A percentile compares a stretch with the other conserved stretches of the same genome.
These are phyloP conservation scores for Phialemoniopsis sp. DNA, from an alignment of 2,329 filamentous ascomycete species.

Conservation along the genomic window DNA sequence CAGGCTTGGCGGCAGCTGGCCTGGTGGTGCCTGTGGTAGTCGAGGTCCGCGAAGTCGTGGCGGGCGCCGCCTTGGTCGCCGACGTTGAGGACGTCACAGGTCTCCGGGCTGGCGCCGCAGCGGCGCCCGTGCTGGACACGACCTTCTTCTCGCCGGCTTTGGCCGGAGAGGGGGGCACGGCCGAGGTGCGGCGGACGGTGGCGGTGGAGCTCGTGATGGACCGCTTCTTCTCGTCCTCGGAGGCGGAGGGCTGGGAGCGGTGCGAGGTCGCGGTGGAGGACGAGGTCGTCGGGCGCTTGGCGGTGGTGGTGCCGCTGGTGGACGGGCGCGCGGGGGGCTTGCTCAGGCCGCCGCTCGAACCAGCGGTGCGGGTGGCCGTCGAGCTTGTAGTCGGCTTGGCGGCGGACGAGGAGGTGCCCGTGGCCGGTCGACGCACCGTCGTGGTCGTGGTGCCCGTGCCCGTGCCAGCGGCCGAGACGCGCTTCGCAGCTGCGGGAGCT, in stretches of 20 bases:
- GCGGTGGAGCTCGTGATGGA: conserved; percentile 11
- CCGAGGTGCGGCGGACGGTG: conserved; percentile 25
- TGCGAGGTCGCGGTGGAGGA: conserved; percentile 19
- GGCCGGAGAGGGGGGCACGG: conserved; percentile 17
- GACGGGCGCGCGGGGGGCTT: conserved; percentile 23
- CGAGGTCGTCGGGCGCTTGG: conserved; percentile 23
- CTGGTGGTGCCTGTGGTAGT: conserved; percentile 23
- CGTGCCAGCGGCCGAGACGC: conserved; percentile 10
- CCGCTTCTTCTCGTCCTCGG: conserved; percentile 31
- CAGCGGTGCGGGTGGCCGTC: conserved; percentile 16
- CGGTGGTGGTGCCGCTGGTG: conserved; percentile 15
- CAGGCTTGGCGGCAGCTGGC: conserved; percentile 24
- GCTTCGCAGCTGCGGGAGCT: conserved; percentile 14
- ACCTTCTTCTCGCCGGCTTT: conserved; percentile 14
- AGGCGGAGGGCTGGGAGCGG: conserved; percentile 25
- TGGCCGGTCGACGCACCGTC: conserved; percentile 15
- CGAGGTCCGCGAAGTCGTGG: conserved; percentile 28
- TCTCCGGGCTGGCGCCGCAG: conserved; percentile 26
- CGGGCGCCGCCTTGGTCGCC: conserved; percentile 18
- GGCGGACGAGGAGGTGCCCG: conserved; percentile 12
- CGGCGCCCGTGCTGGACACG: conserved; percentile 1
- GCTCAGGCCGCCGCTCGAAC: conserved; percentile 16
- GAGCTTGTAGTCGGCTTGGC: conserved; percentile 23
- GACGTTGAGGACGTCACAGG: conserved; percentile 7
- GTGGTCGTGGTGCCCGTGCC: conserved; percentile 12